Conservation (phyloP, 192 early-diverging fungal genomes). For the Entomortierella lignicola region DNA sequence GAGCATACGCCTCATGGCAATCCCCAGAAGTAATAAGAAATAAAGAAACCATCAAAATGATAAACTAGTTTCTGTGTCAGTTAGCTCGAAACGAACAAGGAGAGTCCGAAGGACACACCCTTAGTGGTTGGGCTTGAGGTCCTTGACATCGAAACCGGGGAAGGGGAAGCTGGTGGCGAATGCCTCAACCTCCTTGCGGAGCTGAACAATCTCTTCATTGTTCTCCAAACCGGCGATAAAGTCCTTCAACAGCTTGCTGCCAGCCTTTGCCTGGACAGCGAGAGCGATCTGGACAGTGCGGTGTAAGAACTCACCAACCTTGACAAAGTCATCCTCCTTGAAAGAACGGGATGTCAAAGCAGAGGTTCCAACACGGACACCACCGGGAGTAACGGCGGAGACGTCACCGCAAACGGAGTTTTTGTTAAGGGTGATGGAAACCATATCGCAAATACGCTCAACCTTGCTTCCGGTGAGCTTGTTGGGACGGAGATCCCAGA, state of each 20-base stretch:
- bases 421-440: conserved; percentile 99
- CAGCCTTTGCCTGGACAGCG: conserved; percentile 85
- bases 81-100: neutral
- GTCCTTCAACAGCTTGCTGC: conserved; percentile 97
- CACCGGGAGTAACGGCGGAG: conserved; percentile 96
- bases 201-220: conserved; percentile 81
- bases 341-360: conserved; percentile 97
- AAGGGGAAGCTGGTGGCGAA: conserved; percentile 97
- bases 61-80: conserved; percentile 7
- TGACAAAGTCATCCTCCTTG: conserved; percentile 96
- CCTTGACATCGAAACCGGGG: conserved; percentile 77
- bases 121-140: conserved; percentile 49
- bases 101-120: neutral
- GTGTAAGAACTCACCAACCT: conserved; percentile 97
- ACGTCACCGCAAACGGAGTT: conserved; percentile 98
- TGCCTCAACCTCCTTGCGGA: conserved; percentile 89
- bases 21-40: neutral
- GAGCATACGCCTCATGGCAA: conserved; percentile 34
- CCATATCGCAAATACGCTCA: conserved; percentile 98
- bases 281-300: conserved; percentile 91
- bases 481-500: conserved; percentile 96
- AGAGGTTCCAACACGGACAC: conserved; percentile 94
- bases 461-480: conserved; percentile 96
- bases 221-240: conserved; percentile 87
- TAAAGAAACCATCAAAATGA: too few species aligned